Evolutionary conservation across 2,329 filamentous ascomycete genomes (phyloP), one percentile per base, ranked within the genome.

Genomic region (Aspergillus brasiliensis): DNA sequence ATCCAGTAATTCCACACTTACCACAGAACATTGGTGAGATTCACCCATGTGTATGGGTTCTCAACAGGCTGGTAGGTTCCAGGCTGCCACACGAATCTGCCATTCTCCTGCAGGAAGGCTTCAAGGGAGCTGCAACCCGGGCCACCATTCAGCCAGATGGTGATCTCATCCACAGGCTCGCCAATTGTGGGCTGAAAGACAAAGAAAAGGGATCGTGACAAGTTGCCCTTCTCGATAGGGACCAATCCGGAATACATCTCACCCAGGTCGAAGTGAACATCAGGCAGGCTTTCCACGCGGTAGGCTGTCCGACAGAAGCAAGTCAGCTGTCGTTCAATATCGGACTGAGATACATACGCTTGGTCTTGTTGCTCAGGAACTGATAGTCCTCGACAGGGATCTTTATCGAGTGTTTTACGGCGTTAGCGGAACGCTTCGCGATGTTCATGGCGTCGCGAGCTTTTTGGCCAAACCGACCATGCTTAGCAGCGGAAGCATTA

Each of bases 11-110:
- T 8, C 11, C 8, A 34, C n/a, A 70, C 90, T 8, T 90, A 82
- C 85, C 87, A 95, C 49, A 95, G 79, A 68, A 93, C 84, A 73
- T 93, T 92, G 56, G 90, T 90, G 37, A 94, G 75, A 53, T 89
- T 89, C 61, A 85, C 85, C 89, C 89, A 93, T n/a, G 84, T 84
- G 78, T 88, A 92, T 0, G 84, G 82, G 70, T 92, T 92, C 47
- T 80, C 77, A 0, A 86, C 80, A 0, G 90, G 89, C 17, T 81
- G 80, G 57, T 81, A 84, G 0, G 89, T 93, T 34, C 91, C 91
- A 11, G 85, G 81, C 70, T 89, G 84, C 88, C 88, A 91, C 5
- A 83, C 59, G 68, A 91, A 89, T 0, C 90, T 88, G 0, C 91
- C 90, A 67, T 92, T 93, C 67, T 94, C 91, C 53, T 91, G 89